These are phyloP conservation scores for Trifolium repens DNA, from an alignment of 306 rosid species.

Conservation along the genomic window DNA sequence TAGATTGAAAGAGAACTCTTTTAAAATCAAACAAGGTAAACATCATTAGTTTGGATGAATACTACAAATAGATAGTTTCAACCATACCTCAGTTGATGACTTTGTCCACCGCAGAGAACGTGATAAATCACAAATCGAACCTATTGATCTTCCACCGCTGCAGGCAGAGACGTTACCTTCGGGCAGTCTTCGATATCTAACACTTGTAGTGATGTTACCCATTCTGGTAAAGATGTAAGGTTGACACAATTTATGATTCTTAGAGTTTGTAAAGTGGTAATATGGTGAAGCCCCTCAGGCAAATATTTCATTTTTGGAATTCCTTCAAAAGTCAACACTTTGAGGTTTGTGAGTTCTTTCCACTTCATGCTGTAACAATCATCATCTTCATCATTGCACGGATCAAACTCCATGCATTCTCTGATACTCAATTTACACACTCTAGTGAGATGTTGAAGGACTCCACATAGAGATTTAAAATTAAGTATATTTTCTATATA, in stretches of 20 bases:
- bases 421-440: neutral
- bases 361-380: slow-evolving; percentile 10
- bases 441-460: slow-evolving; percentile 11
- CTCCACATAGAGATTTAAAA: neutral
- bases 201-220: neutral
- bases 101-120: no score
- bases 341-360: neutral
- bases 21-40: no score
- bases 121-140: no score
- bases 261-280: slow-evolving; percentile 4
- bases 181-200: neutral
- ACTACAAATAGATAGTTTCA: no score
- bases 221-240: neutral
- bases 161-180: neutral
- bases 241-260: rapidly evolving
- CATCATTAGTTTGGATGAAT: no score
- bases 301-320: slow-evolving; percentile 22
- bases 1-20: no score
- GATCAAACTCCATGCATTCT: neutral
- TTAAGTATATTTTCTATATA: rapidly evolving
- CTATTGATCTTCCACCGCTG: no score
- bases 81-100: no score
- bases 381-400: slow-evolving; percentile 12
- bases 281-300: slow-evolving; percentile 1
- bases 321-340: rapidly evolving